Percentiles rank a stretch among this genome's conserved stretches.
phyloP scores from a whole-genome alignment of 208 protist species.

The Wallacemonas sp. region DNA sequence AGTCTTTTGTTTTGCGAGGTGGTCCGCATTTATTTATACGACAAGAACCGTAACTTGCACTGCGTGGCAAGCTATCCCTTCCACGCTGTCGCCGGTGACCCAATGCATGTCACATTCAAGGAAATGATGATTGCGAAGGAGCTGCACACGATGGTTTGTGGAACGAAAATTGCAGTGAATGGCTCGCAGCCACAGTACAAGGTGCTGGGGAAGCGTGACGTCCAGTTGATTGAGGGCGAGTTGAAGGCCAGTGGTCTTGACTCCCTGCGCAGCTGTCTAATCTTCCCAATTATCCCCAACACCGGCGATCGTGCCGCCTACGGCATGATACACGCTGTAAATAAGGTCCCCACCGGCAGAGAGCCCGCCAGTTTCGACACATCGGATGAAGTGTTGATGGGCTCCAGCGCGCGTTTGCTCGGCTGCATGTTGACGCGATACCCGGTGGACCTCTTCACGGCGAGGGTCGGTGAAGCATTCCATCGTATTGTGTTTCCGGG shows the following conservation, averaged over 20 bases:
- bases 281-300: slow-evolving; percentile 75
- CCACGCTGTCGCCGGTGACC: slow-evolving; percentile 47
- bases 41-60: slow-evolving; percentile 66
- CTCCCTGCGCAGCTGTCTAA: slow-evolving; percentile 81
- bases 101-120: slow-evolving; percentile 63
- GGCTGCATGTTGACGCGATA: slow-evolving; percentile 78
- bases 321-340: slow-evolving; percentile 89
- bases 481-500: slow-evolving; percentile 34
- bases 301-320: slow-evolving; percentile 27
- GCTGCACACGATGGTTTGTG: slow-evolving; percentile 74
- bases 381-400: slow-evolving; percentile 69
- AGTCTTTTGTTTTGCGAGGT: slow-evolving; percentile 74
- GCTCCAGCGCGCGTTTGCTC: slow-evolving; percentile 51
- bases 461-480: slow-evolving; percentile 43
- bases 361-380: slow-evolving; percentile 29
- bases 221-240: slow-evolving; percentile 34
- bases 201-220: slow-evolving; percentile 29
- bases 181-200: slow-evolving; percentile 37
- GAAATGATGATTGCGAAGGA: slow-evolving; percentile 84
- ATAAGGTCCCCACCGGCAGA: slow-evolving; percentile 53
- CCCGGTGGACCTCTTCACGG: slow-evolving; percentile 56
- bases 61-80: slow-evolving; percentile 69
- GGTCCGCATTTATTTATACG: slow-evolving; percentile 89
- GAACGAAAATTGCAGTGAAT: slow-evolving; percentile 75
- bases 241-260: slow-evolving; percentile 48